Evolutionary conservation across 2,329 filamentous ascomycete genomes (phyloP).

Genomic region (Chaetomiaceae sp.): DNA sequence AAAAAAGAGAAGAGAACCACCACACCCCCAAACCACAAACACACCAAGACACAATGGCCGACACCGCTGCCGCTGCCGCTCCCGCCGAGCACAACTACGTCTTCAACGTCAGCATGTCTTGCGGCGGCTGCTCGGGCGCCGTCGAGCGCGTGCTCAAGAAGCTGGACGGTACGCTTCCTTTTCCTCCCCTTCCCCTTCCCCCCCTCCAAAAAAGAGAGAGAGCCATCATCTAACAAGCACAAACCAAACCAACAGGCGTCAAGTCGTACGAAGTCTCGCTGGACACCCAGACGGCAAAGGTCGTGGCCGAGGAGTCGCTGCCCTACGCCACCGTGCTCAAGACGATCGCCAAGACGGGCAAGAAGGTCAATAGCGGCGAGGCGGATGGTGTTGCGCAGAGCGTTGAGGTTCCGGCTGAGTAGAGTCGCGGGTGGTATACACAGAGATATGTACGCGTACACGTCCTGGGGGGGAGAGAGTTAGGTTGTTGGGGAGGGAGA

Average conservation of each 20-base stretch:
- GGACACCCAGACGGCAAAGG: constrained; percentile 74
- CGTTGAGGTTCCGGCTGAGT: constrained; percentile 18
- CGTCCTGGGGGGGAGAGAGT: too few species aligned
- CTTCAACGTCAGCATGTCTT: constrained; percentile 92
- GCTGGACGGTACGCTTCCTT: constrained; percentile 64
- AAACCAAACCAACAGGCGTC: constrained; percentile 19
- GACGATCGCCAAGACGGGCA: constrained; percentile 93
- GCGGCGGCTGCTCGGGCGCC: constrained; percentile 92
- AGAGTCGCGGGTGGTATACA: too few species aligned
- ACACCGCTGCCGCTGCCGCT: constrained; percentile 11
- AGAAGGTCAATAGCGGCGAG: constrained; percentile 76
- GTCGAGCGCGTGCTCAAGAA: constrained; percentile 89
- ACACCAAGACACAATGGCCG: constrained; percentile 7
- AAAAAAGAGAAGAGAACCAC: too few species aligned
- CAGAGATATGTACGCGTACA: too few species aligned
- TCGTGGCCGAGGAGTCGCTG: constrained; percentile 64
- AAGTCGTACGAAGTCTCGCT: constrained; percentile 55
- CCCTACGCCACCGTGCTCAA: constrained; percentile 75
- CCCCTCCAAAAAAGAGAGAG: neutral
- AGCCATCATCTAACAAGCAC: too few species aligned
- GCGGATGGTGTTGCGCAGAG: constrained; percentile 55
- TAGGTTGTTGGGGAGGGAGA: too few species aligned
- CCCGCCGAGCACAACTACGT: constrained; percentile 75
- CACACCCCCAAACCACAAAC: neutral
- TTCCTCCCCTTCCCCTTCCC: neutral